Percentiles rank a stretch among this genome's conserved stretches.
phyloP scores from a whole-genome alignment of 2,329 filamentous ascomycete genomes.

The Talaromyces sp. region DNA sequence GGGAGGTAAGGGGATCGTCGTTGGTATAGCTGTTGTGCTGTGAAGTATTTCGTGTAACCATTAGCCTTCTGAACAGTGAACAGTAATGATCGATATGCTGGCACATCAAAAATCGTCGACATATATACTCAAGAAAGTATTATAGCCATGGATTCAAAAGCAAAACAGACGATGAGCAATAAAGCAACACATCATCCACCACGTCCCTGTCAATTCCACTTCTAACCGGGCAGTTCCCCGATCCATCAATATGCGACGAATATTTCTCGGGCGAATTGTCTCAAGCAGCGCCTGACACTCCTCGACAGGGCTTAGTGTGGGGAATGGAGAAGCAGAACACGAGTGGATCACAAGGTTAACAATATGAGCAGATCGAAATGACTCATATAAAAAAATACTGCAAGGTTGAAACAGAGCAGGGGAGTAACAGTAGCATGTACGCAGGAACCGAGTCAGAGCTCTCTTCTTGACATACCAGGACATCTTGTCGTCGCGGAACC shows the following conservation, averaged over 20 bases:
- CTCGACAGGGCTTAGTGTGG: slow-evolving; percentile 17
- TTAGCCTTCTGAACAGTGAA: slow-evolving; percentile 1
- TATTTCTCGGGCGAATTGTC: slow-evolving; percentile 11
- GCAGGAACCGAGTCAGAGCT: neutral
- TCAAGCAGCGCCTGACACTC: slow-evolving; percentile 1
- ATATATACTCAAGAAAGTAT: neutral
- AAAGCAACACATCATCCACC: neutral
- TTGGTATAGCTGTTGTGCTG: neutral
- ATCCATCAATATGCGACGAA: neutral
- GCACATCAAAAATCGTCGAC: neutral
- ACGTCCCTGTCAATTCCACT: neutral
- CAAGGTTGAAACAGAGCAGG: neutral
- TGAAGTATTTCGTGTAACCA: neutral
- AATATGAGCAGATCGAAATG: neutral
- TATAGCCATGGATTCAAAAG: neutral
- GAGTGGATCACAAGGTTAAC: slow-evolving; percentile 15
- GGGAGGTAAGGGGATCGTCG: slow-evolving; percentile 16
- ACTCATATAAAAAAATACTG: slow-evolving; percentile 2
- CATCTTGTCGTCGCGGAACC: neutral
- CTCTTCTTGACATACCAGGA: neutral
- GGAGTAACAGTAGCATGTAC: neutral
- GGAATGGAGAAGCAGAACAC: slow-evolving; percentile 6
- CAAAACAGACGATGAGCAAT: neutral
- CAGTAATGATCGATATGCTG: neutral
- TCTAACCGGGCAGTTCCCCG: neutral